phyloP scores from a whole-genome alignment of 345 rosid genomes.

The Tarenaya hassleriana region DNA sequence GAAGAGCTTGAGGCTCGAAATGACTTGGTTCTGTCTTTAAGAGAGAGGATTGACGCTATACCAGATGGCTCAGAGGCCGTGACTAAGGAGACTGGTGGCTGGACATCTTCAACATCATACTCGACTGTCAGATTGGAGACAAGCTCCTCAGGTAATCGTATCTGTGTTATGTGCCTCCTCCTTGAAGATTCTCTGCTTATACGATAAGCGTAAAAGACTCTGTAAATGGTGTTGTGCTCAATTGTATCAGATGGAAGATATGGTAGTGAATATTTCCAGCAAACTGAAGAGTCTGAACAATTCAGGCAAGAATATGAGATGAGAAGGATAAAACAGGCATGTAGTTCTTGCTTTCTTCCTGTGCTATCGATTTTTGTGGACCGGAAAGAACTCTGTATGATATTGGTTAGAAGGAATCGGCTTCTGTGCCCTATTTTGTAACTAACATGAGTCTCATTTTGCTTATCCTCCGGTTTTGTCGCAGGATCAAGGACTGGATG shows the following conservation, averaged over 20 bases:
- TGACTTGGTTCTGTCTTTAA: constrained; percentile 89
- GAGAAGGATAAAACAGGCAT: constrained; percentile 71
- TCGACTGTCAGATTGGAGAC: constrained; percentile 20
- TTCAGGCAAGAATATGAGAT: constrained; percentile 82
- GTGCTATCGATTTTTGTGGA: not conserved
- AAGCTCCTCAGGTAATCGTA: constrained; percentile 22
- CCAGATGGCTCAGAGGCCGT: constrained; percentile 88
- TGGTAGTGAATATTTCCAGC: constrained; percentile 63
- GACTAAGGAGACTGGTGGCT: constrained; percentile 53
- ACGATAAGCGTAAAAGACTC: no score
- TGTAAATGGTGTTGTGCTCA: not conserved
- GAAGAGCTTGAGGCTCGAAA: constrained; percentile 87
- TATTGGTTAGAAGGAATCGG: not conserved
- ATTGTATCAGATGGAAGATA: constrained; percentile 35
- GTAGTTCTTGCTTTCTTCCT: constrained; percentile 10
- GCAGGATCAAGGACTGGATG: constrained; percentile 90
- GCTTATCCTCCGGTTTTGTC: no score
- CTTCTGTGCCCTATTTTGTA: not conserved
- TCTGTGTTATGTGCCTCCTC: no score
- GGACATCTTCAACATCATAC: constrained; percentile 63
- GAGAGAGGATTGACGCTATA: constrained; percentile 83
- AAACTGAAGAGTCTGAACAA: constrained; percentile 53
- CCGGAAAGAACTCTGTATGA: no score
- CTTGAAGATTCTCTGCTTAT: no score
- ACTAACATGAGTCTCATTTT: constrained; percentile 3